Base-by-base conservation (phyloP, 2,329 filamentous ascomycete genomes). In the Corinectria fuckeliana region DNA sequence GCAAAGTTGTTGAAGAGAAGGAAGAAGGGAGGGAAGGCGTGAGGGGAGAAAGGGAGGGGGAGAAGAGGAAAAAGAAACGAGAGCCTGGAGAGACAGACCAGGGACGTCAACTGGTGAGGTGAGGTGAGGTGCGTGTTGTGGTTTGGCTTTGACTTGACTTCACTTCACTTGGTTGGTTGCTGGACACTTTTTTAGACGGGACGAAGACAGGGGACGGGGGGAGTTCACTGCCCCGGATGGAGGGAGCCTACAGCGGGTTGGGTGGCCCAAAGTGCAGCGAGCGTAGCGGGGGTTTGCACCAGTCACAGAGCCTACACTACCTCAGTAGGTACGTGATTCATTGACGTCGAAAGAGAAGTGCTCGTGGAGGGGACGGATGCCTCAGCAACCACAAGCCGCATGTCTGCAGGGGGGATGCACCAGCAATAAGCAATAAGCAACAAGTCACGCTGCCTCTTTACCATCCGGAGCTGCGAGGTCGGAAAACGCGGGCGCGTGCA, bases 371-470 rank as follows among this genome's bases (percentile, higher is more conserved):
- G 14, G n/a, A 36, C 32, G 62, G 60, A 66, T 67, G 68, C 68
- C 68, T 70, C 63, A 68, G 68, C 68, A 70, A 70, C 66, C 61
- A 41, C 50, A 61, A 54, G 38, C 60, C 61, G n/a, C n/a, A n/a
- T n/a, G n/a, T n/a, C n/a, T n/a, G n/a, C 64, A 64, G 62, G 36
- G n/a, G 23, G 41, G 41, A 44, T 58, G 48, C 30, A 51, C 20
- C 30, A 41, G 14, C 36, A 49, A 32, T 34, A 32, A 14, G 41
- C 23, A 36, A 20, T 39, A 8, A 25, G 32, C 18, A 25, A 13
- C 32, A 30, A 56, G 58, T 60, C 67, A 61, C 61, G 42, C 55
- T 32, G 34, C 21, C 53, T 23, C 28, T 44, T n/a, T 20, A 20
- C 28, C 11, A 44, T 21, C 20, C 21, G n/a, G 21, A 28, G 41